phyloP scores from a whole-genome alignment of 2,329 filamentous ascomycete species.

The Xylariales sp. region DNA sequence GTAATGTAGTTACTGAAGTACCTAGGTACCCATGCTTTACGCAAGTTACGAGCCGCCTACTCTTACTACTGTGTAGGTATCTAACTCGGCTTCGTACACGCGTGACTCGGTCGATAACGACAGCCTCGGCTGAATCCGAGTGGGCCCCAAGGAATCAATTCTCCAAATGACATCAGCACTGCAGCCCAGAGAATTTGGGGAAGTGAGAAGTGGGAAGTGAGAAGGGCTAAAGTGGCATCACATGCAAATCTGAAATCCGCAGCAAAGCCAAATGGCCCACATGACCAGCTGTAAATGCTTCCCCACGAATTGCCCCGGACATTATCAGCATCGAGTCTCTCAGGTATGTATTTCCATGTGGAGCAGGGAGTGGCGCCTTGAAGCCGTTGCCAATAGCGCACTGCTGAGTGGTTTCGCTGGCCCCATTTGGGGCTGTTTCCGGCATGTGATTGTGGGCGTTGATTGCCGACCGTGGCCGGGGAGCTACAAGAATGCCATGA shows the following conservation, averaged over 20 bases:
- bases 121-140: constrained; percentile 6
- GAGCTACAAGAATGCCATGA: constrained; percentile 6
- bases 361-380: background rate
- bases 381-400: constrained; percentile 5
- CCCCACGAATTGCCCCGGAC: constrained; percentile 6
- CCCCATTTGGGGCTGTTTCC: background rate
- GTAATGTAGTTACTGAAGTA: too few species aligned
- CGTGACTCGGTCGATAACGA: too few species aligned
- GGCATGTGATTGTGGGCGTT: constrained; percentile 8
- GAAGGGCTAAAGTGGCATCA: background rate
- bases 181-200: too few species aligned
- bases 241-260: background rate
- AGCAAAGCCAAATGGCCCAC: background rate
- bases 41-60: too few species aligned
- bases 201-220: too few species aligned
- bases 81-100: too few species aligned
- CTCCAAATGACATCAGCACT: constrained; percentile 9
- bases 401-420: constrained; percentile 2
- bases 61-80: too few species aligned
- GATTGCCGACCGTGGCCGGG: background rate
- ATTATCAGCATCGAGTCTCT: background rate
- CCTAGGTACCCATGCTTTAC: too few species aligned
- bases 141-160: background rate
- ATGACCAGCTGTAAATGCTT: constrained; percentile 1
- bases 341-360: background rate